phyloP scores from a whole-genome alignment of 306 rosid species.

The Phaseolus lunatus region DNA sequence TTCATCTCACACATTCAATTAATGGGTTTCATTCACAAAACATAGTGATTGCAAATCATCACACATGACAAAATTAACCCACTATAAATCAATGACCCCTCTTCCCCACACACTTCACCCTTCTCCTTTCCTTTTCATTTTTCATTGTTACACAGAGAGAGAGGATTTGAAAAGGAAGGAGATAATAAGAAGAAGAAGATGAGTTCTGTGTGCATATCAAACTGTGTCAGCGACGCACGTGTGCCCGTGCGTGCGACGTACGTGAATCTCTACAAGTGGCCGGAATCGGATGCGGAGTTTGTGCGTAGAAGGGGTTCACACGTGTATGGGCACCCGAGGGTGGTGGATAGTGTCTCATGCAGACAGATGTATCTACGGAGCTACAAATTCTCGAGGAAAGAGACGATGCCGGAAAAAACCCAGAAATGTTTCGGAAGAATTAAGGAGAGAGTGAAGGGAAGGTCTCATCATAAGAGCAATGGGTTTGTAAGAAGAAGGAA shows the following conservation, averaged over 20 bases:
- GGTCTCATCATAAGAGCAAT: not conserved
- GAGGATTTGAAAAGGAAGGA: not conserved
- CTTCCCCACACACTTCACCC: slow-evolving; percentile 43
- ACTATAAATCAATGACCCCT: slow-evolving; percentile 38
- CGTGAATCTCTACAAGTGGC: slow-evolving; percentile 84
- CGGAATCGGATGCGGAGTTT: slow-evolving; percentile 87
- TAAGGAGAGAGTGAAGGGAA: slow-evolving; percentile 56
- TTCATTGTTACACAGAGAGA: not conserved
- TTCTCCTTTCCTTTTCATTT: not conserved
- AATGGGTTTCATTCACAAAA: slow-evolving; percentile 19
- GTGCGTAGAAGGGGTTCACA: slow-evolving; percentile 50
- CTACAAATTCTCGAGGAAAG: slow-evolving; percentile 82
- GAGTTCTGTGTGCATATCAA: slow-evolving; percentile 77
- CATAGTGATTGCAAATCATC: slow-evolving; percentile 66
- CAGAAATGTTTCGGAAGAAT: slow-evolving; percentile 75
- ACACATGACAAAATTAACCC: slow-evolving; percentile 50
- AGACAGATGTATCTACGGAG: slow-evolving; percentile 88
- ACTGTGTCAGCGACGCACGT: slow-evolving; percentile 70
- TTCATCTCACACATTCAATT: slow-evolving; percentile 34
- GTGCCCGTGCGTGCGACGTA: slow-evolving; percentile 77
- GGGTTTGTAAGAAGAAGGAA: slow-evolving; percentile 43
- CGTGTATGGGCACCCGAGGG: slow-evolving; percentile 58
- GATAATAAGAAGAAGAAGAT: slow-evolving; percentile 40
- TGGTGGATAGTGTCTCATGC: slow-evolving; percentile 89
- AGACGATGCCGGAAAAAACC: slow-evolving; percentile 69